Evolutionary conservation across 805 yeast genomes (phyloP).

Genomic region (Yamadazyma sp.): DNA sequence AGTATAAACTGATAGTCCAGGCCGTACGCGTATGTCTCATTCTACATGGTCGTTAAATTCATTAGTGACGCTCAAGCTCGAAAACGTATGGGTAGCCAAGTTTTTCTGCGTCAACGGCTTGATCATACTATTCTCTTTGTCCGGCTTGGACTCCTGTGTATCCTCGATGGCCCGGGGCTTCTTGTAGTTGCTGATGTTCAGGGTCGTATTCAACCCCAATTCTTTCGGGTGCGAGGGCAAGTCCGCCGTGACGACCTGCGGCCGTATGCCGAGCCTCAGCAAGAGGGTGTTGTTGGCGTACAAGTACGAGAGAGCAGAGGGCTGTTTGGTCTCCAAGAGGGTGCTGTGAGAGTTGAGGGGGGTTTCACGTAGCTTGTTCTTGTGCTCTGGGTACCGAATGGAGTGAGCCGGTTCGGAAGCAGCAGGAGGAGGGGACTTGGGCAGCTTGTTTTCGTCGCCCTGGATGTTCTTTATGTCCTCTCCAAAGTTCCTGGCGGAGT

Average conservation of each 20-base stretch:
- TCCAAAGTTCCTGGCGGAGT: constrained; percentile 58
- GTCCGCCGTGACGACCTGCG: constrained; percentile 39
- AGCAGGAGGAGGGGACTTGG: background rate
- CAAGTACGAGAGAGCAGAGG: constrained; percentile 31
- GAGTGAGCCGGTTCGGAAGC: constrained; percentile 1
- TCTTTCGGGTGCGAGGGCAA: constrained; percentile 19
- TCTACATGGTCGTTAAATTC: constrained; percentile 22
- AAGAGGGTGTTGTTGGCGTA: constrained; percentile 33
- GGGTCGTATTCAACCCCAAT: constrained; percentile 12
- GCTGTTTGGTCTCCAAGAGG: constrained; percentile 20
- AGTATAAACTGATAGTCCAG: no score
- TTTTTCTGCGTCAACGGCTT: constrained; percentile 31
- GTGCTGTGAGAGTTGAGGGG: constrained; percentile 36
- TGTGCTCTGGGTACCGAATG: constrained; percentile 22
- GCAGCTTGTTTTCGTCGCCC: constrained; percentile 18
- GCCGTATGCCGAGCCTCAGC: constrained; percentile 40
- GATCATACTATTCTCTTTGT: constrained; percentile 13
- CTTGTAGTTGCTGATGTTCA: constrained; percentile 7
- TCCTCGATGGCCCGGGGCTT: constrained; percentile 7
- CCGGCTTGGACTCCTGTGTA: constrained; percentile 20
- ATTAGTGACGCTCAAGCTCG: constrained; percentile 15
- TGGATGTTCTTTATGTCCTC: constrained; percentile 41
- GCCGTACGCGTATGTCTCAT: no score
- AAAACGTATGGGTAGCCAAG: constrained; percentile 25
- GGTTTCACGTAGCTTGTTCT: constrained; percentile 30